phyloP scores from a whole-genome alignment of 1,139 yeast genomes.

The Saccharomycopsis crataegensis region DNA sequence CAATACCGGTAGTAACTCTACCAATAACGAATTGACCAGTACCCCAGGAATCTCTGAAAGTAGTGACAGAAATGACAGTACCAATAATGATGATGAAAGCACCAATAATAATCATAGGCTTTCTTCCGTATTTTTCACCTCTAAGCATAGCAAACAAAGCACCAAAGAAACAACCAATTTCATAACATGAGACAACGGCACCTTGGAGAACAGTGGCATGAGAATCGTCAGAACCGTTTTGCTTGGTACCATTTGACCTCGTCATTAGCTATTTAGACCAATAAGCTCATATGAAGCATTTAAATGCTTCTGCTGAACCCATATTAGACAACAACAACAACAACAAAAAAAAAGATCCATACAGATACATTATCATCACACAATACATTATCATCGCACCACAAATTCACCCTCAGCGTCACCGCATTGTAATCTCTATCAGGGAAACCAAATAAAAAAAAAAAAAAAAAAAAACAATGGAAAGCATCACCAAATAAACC shows the following conservation, averaged over 20 bases:
- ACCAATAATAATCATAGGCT: conserved; percentile 54
- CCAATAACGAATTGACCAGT: conserved; percentile 69
- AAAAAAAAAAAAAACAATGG: no score
- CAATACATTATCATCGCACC: no score
- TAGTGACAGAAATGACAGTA: conserved; percentile 52
- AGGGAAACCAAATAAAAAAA: no score
- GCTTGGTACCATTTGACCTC: conserved; percentile 26
- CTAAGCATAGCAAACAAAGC: conserved; percentile 54
- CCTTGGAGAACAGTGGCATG: conserved; percentile 49
- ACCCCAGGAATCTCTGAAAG: conserved; percentile 41
- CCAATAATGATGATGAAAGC: conserved; percentile 55
- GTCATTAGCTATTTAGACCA: no score
- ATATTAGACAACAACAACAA: no score
- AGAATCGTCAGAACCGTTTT: conserved; percentile 27
- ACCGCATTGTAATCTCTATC: no score
- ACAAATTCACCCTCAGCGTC: no score
- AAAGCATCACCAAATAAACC: no score
- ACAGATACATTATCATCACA: no score
- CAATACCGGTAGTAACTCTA: conserved; percentile 70
- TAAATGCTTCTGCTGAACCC: no score
- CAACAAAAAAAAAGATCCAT: no score
- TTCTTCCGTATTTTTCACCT: conserved; percentile 64
- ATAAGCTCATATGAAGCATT: no score
- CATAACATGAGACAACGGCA: conserved; percentile 65
- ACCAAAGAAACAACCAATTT: conserved; percentile 72